These are phyloP conservation scores for Rhododendron ferrugineum DNA, from an alignment of 148 eudicot genomes.

Conservation along the genomic window DNA sequence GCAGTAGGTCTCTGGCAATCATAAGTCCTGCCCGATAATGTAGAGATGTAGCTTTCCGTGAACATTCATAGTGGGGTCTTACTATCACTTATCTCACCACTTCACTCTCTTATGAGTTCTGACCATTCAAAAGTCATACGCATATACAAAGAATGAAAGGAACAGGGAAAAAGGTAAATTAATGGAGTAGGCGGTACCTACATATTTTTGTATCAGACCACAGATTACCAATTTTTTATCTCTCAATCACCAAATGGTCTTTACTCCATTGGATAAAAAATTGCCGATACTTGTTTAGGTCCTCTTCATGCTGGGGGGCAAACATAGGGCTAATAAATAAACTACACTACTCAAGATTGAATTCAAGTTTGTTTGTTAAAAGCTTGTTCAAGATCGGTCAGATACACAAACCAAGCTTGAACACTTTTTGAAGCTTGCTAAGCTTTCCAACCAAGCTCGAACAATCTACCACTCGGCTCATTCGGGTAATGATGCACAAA, in stretches of 20 bases:
- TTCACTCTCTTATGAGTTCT: neutral
- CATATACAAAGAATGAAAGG: neutral
- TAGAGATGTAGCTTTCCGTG: neutral
- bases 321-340: neutral
- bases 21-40: conserved; percentile 1
- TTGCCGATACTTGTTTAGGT: neutral
- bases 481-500: neutral
- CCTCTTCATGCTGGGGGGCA: neutral
- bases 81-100: neutral
- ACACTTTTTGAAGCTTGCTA: neutral
- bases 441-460: neutral
- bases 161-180: neutral
- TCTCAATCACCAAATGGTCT: neutral
- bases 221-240: neutral
- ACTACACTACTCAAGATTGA: neutral
- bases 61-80: neutral
- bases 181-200: neutral
- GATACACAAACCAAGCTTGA: neutral
- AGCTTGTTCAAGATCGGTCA: neutral
- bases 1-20: neutral
- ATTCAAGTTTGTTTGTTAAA: neutral
- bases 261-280: neutral
- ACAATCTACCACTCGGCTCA: neutral
- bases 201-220: neutral
- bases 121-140: neutral